Conservation (phyloP, 495 filamentous ascomycete genomes). For the Entonaema liquescens region DNA sequence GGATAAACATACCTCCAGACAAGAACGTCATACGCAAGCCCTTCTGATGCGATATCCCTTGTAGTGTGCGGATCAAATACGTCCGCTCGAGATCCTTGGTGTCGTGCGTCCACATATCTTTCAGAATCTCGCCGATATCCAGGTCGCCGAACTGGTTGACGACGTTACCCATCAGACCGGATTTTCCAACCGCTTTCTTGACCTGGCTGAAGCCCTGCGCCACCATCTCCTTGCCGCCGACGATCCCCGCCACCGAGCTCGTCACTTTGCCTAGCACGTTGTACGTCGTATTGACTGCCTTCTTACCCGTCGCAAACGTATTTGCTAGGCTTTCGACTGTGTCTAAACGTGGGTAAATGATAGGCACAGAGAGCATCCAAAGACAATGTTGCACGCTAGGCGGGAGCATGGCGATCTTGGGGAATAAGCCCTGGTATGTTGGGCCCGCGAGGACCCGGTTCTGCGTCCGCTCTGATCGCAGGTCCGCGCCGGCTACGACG, state of each 20-base stretch:
- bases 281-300: conserved; percentile 92
- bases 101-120: conserved; percentile 98
- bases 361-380: conserved; percentile 89
- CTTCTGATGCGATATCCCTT: conserved; percentile 93
- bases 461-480: conserved; percentile 87
- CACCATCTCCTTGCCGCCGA: conserved; percentile 91
- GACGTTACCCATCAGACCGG: conserved; percentile 90
- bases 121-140: conserved; percentile 90
- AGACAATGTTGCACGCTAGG: conserved; percentile 94
- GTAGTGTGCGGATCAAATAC: conserved; percentile 93
- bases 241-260: conserved; percentile 90
- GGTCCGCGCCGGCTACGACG: conserved; percentile 88
- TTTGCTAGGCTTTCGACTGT: conserved; percentile 88
- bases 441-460: conserved; percentile 94
- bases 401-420: conserved; percentile 91
- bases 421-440: conserved; percentile 96
- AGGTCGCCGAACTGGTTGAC: conserved; percentile 98
- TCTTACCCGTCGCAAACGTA: conserved; percentile 93
- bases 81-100: conserved; percentile 97
- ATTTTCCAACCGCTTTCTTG: conserved; percentile 95
- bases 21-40: conserved; percentile 95
- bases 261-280: conserved; percentile 95
- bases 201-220: conserved; percentile 90
- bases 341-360: conserved; percentile 91
- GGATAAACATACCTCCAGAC: conserved; percentile 69